These are phyloP conservation scores for Mycosphaerella arachidis DNA, from an alignment of 2,329 filamentous ascomycete genomes.

Conservation along the genomic window DNA sequence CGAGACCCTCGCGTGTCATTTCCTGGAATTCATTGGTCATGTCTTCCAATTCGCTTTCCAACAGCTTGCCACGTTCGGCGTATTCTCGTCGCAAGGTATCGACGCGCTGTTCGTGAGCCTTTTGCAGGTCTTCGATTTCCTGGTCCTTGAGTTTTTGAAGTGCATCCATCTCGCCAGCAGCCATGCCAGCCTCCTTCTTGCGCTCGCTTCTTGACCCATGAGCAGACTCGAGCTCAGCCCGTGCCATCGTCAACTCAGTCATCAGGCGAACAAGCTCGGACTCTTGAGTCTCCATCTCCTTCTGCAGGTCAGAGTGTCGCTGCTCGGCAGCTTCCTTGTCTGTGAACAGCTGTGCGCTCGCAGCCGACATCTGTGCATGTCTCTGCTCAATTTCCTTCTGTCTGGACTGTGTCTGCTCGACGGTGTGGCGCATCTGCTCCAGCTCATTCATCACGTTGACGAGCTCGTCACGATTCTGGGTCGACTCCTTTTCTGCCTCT, in stretches of 20 bases:
- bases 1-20: slow-evolving; percentile 64
- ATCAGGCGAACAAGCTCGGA: slow-evolving; percentile 61
- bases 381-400: slow-evolving; percentile 32
- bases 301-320: slow-evolving; percentile 26
- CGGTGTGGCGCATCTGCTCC: slow-evolving; percentile 27
- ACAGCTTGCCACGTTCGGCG: slow-evolving; percentile 36
- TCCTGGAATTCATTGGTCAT: slow-evolving; percentile 67
- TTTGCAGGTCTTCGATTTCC: slow-evolving; percentile 44
- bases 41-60: slow-evolving; percentile 63
- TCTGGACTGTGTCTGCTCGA: slow-evolving; percentile 30
- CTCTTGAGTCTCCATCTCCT: slow-evolving; percentile 46
- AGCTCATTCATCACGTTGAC: slow-evolving; percentile 40
- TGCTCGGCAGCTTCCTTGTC: slow-evolving; percentile 17
- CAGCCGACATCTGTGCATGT: slow-evolving; percentile 29
- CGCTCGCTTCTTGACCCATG: slow-evolving; percentile 73
- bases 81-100: slow-evolving; percentile 32
- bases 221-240: slow-evolving; percentile 87
- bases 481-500: slow-evolving; percentile 27
- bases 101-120: slow-evolving; percentile 41
- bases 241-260: slow-evolving; percentile 82
- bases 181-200: slow-evolving; percentile 62
- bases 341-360: slow-evolving; percentile 17
- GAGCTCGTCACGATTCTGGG: slow-evolving; percentile 34
- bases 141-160: slow-evolving; percentile 40
- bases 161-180: slow-evolving; percentile 45